A percentile compares a stretch with the other conserved stretches of the same genome.
Conservation (phyloP, 2,329 filamentous ascomycete species). For the Fusarium nelsonii region DNA sequence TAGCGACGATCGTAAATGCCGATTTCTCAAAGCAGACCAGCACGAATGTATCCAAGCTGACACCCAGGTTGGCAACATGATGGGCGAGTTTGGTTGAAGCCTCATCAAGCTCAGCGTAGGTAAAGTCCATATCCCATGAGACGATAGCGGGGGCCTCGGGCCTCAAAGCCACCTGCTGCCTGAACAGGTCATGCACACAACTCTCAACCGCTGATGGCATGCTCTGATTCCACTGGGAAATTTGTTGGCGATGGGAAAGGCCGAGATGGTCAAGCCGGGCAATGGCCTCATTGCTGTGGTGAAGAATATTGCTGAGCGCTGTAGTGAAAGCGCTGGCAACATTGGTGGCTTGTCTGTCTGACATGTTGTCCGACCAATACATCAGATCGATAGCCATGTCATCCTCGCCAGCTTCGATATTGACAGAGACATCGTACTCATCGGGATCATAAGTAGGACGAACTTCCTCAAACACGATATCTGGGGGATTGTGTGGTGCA, state of each 20-base stretch:
- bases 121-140: slow-evolving; percentile 38
- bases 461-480: slow-evolving; percentile 41
- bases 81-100: slow-evolving; percentile 31
- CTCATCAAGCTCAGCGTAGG: slow-evolving; percentile 35
- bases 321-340: slow-evolving; percentile 35
- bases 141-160: slow-evolving; percentile 25
- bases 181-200: slow-evolving; percentile 34
- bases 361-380: slow-evolving; percentile 43
- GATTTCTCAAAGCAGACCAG: slow-evolving; percentile 40
- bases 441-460: slow-evolving; percentile 44
- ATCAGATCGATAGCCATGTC: slow-evolving; percentile 43
- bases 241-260: neutral
- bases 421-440: slow-evolving; percentile 42
- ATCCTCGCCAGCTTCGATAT: slow-evolving; percentile 35
- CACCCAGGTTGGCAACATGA: slow-evolving; percentile 12
- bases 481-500: neutral
- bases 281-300: slow-evolving; percentile 17
- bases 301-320: slow-evolving; percentile 38
- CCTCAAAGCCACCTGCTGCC: neutral
- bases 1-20: slow-evolving; percentile 23
- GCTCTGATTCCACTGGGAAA: slow-evolving; percentile 22
- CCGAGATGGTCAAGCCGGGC: slow-evolving; percentile 27
- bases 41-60: slow-evolving; percentile 12
- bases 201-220: slow-evolving; percentile 22
- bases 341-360: slow-evolving; percentile 35